Percentiles rank a stretch among this genome's conserved stretches.
These are phyloP conservation scores for Aspergillus neotritici DNA, from an alignment of 2,329 filamentous ascomycete species.

Conservation along the genomic window DNA sequence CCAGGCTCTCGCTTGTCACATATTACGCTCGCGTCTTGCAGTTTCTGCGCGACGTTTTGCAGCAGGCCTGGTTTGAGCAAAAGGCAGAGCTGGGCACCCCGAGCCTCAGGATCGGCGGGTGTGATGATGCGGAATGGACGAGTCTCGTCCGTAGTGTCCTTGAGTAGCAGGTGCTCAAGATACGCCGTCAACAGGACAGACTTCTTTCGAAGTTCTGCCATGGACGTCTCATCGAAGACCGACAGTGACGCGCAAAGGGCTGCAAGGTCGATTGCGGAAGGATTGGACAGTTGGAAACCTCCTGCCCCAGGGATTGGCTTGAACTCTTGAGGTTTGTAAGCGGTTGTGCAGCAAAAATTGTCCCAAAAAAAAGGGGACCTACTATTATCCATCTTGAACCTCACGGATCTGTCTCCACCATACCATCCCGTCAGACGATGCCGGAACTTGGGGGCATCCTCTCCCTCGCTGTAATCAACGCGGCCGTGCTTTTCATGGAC, in stretches of 20 bases:
- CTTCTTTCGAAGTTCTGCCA: constrained; percentile 62
- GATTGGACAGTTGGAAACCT: constrained; percentile 77
- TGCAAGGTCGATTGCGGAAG: constrained; percentile 69
- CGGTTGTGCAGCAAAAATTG: no score
- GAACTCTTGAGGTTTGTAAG: constrained; percentile 46
- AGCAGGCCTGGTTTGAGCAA: constrained; percentile 64
- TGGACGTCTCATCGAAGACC: constrained; percentile 66
- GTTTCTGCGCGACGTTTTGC: constrained; percentile 57
- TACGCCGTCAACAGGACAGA: constrained; percentile 69
- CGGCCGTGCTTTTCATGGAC: constrained; percentile 67
- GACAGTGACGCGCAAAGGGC: constrained; percentile 64
- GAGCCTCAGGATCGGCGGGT: constrained; percentile 57
- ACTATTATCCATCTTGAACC: constrained; percentile 75
- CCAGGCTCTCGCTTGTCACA: constrained; percentile 78
- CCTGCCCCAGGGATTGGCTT: constrained; percentile 69
- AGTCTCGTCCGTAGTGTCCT: constrained; percentile 29
- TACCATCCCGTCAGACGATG: constrained; percentile 77
- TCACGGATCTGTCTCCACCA: constrained; percentile 65
- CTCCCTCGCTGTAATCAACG: constrained; percentile 35
- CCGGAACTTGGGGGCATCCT: constrained; percentile 49
- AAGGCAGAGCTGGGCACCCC: constrained; percentile 74
- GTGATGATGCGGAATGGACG: constrained; percentile 59
- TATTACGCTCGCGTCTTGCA: constrained; percentile 67
- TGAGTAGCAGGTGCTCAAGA: constrained; percentile 60
- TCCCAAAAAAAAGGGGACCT: constrained; percentile 7